phyloP scores from a whole-genome alignment of 129 eudicot genomes.

The Flaveria trinervia region DNA sequence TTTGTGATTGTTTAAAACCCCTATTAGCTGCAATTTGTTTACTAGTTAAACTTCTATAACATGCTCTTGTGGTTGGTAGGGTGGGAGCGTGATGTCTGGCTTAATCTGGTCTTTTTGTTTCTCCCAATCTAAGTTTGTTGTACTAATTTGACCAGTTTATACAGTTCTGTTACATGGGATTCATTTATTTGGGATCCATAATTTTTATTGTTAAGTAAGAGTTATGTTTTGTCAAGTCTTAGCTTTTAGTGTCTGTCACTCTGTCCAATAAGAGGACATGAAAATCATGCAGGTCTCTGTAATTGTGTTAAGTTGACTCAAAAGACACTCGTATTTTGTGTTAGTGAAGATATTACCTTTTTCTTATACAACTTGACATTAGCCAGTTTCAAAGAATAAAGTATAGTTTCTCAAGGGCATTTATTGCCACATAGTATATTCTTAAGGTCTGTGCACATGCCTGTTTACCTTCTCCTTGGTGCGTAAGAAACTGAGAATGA shows the following conservation, averaged over 20 bases:
- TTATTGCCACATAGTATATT: neutral
- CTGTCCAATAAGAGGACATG: neutral
- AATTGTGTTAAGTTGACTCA: neutral
- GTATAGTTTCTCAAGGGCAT: neutral
- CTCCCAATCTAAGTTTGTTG: neutral
- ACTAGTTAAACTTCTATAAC: neutral
- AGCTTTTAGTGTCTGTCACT: neutral
- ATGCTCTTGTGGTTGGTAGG: conserved; percentile 4
- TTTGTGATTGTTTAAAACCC: neutral
- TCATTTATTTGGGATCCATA: neutral
- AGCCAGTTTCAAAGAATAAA: neutral
- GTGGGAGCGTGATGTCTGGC: neutral
- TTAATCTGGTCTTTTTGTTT: neutral
- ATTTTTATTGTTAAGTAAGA: neutral
- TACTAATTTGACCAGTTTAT: neutral
- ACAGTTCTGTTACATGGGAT: neutral
- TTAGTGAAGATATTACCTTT: neutral
- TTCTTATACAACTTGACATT: neutral
- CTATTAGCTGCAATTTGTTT: neutral
- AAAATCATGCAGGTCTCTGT: neutral
- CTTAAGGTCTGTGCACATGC: neutral
- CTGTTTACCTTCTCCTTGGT: neutral
- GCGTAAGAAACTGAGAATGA: neutral
- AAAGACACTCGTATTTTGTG: neutral
- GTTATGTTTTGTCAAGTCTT: neutral